These are phyloP conservation scores for Aspergillus ustus DNA, from an alignment of 2,329 filamentous ascomycete species.

Conservation along the genomic window DNA sequence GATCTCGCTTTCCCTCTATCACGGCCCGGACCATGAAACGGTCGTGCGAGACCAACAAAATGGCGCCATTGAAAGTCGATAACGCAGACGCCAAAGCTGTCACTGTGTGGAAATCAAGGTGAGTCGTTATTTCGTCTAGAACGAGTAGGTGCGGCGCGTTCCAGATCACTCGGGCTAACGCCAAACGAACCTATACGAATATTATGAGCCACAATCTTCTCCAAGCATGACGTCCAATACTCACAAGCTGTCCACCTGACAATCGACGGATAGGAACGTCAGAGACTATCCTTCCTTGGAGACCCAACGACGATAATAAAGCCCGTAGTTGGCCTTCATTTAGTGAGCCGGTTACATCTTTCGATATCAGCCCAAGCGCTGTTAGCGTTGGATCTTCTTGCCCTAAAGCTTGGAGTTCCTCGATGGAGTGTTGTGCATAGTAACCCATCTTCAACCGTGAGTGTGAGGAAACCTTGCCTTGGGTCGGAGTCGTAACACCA, in stretches of 20 bases:
- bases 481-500: slow-evolving; percentile 61
- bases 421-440: slow-evolving; percentile 80
- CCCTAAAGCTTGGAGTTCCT: slow-evolving; percentile 65
- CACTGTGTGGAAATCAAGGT: slow-evolving; percentile 82
- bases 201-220: slow-evolving; percentile 1
- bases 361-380: slow-evolving; percentile 66
- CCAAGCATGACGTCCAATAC: slow-evolving; percentile 29
- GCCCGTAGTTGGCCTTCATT: slow-evolving; percentile 71
- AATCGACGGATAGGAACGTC: slow-evolving; percentile 74
- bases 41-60: slow-evolving; percentile 80
- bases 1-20: slow-evolving; percentile 63
- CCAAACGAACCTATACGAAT: slow-evolving; percentile 54
- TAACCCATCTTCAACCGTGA: slow-evolving; percentile 73
- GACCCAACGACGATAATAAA: slow-evolving; percentile 69
- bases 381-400: slow-evolving; percentile 60
- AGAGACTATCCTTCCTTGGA: slow-evolving; percentile 71
- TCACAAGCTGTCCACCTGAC: slow-evolving; percentile 78
- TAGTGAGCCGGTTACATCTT: slow-evolving; percentile 57
- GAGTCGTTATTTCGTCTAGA: slow-evolving; percentile 82
- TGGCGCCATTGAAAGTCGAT: slow-evolving; percentile 71
- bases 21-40: slow-evolving; percentile 78
- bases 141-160: slow-evolving; percentile 72
- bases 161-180: slow-evolving; percentile 72
- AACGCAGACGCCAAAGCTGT: slow-evolving; percentile 71
- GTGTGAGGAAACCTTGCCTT: slow-evolving; percentile 68